Evolutionary conservation across 495 filamentous ascomycete genomes (phyloP).

Genomic region (Aspergillus heteromorphus): DNA sequence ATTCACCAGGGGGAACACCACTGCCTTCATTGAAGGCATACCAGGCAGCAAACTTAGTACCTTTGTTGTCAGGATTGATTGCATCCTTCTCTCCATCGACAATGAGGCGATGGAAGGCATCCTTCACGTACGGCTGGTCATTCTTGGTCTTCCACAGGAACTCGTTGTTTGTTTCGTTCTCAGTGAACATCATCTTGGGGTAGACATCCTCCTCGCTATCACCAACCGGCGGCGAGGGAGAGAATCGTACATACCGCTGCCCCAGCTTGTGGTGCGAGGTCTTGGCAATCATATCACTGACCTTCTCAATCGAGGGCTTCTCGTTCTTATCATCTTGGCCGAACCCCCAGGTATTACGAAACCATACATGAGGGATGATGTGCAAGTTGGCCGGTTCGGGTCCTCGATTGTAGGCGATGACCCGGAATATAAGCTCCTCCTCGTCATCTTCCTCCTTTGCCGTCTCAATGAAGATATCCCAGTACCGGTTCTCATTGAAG

Average conservation of each 20-base stretch:
- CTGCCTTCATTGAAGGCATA: constrained; percentile 85
- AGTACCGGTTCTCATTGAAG: constrained; percentile 89
- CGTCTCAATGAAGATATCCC: constrained; percentile 95
- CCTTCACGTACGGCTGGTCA: constrained; percentile 79
- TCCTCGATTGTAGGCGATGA: constrained; percentile 93
- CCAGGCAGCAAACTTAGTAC: constrained; percentile 90
- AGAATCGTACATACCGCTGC: constrained; percentile 76
- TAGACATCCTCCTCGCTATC: constrained; percentile 73
- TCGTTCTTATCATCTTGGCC: constrained; percentile 63
- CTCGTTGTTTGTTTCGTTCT: constrained; percentile 88
- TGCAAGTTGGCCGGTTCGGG: constrained; percentile 86
- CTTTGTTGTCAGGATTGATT: constrained; percentile 71
- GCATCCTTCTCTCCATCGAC: constrained; percentile 74
- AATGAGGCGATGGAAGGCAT: constrained; percentile 87
- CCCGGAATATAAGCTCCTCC: constrained; percentile 87
- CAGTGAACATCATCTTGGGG: constrained; percentile 82
- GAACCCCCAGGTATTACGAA: constrained; percentile 95
- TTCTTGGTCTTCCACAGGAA: constrained; percentile 73
- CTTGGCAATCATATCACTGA: constrained; percentile 59
- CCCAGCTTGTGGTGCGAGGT: constrained; percentile 73
- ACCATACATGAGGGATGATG: constrained; percentile 94
- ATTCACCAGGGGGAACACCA: constrained; percentile 82
- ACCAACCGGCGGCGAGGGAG: constrained; percentile 82
- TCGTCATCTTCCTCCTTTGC: constrained; percentile 87
- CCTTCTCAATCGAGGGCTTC: constrained; percentile 68